Percentiles rank a stretch among this genome's conserved stretches.
These are phyloP conservation scores for Aspergillus pseudoglaucus DNA, from an alignment of 2,329 filamentous ascomycete genomes.

Conservation along the genomic window DNA sequence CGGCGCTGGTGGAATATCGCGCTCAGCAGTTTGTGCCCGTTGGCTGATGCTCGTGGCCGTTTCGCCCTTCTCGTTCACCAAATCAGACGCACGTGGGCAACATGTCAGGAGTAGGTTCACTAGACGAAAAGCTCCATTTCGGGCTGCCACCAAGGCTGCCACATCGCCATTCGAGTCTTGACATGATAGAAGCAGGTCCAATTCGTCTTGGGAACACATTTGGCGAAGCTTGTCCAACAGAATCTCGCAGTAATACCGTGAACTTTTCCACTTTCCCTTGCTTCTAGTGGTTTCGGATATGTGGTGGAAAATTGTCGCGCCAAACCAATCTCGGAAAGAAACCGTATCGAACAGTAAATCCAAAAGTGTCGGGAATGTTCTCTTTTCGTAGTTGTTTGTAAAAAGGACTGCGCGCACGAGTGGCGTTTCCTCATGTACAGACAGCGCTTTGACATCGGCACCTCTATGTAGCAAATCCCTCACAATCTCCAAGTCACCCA, in stretches of 20 bases:
- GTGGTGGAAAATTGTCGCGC: constrained; percentile 88
- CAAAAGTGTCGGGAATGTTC: constrained; percentile 78
- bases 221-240: constrained; percentile 82
- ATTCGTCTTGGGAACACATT: constrained; percentile 64
- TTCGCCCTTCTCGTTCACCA: constrained; percentile 73
- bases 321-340: constrained; percentile 68
- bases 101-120: constrained; percentile 63
- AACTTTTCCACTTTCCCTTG: constrained; percentile 79
- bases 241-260: constrained; percentile 87
- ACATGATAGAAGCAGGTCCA: constrained; percentile 71
- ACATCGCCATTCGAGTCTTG: constrained; percentile 88
- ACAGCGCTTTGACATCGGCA: constrained; percentile 65
- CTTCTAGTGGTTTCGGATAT: constrained; percentile 82
- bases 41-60: constrained; percentile 81
- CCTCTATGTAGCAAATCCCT: constrained; percentile 77
- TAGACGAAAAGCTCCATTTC: constrained; percentile 76
- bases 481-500: constrained; percentile 91
- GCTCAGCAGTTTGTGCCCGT: constrained; percentile 60
- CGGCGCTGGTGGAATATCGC: constrained; percentile 59
- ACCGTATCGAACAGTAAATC: constrained; percentile 78
- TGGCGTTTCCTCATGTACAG: constrained; percentile 72
- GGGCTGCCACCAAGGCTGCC: constrained; percentile 77
- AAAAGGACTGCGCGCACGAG: constrained; percentile 93
- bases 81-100: constrained; percentile 69
- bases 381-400: constrained; percentile 93